Base-by-base conservation (phyloP, 2,329 filamentous ascomycete species). In the Penicillium sp. region DNA sequence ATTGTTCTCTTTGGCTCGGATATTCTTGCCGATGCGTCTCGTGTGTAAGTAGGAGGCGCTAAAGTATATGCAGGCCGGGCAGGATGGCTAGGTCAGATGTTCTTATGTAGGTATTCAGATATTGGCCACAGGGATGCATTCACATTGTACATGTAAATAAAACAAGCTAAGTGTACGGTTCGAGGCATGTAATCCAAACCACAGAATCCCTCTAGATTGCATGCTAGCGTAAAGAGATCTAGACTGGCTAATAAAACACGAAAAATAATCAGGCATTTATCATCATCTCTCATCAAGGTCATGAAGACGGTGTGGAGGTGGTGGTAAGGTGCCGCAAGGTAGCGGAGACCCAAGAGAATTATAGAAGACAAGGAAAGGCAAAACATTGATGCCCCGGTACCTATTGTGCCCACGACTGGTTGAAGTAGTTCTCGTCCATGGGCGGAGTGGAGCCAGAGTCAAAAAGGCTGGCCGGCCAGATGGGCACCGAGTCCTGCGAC, bases 201-300 rank as follows among this genome's bases (percentile, higher is more conserved):
- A 36, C 43, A 47, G 43, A 58, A 48, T 44, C 52, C 49, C 47
- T 59, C 57, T 63, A 59, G 56, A 65, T 65, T 63, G 49, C 53
- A 60, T 58, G 55, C 59, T 63, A 65, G 61, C 60, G 45, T 58
- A 58, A 57, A 52, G 52, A 54, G 50, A 55, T 58, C 61, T 62
- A 62, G 59, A 61, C 54, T 64, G 59, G 64, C 63, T 66, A 67
- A 66, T 64, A 42, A 51, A 62, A 63, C 54, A 62, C 48, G 40
- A 38, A 44, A 46, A 63, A 8, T 26, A 59, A 62, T 55, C 54
- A 65, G 58, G 63, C 61, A 67, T 66, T 65, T 65, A 67, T 69
- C 67, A 69, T 70, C 67, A 70, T 70, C 67, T 68, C 67, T 70
- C 67, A 69, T 70, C 67, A 70, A 58, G 63, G 67, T 69, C 66